Evolutionary conservation across 345 rosid genomes (phyloP), one percentile per base, ranked within the genome.

Genomic region (Populus alba): DNA sequence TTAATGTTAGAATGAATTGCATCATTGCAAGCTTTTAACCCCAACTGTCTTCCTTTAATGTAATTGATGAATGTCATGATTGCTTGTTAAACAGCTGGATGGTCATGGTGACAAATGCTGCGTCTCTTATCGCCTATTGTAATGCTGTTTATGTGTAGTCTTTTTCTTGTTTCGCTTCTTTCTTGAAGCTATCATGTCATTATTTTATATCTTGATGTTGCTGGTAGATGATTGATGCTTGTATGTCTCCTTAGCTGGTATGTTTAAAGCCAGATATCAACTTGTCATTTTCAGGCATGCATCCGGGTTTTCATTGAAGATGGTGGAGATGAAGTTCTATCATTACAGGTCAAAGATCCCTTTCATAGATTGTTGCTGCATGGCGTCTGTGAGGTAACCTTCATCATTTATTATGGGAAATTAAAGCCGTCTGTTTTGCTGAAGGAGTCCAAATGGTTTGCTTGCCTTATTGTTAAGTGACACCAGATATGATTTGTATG

Each of bases 301-400:
- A 71, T 95, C 66, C 87, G 92, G 73, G 80, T 87, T 22, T 93
- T 92, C 84, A 82, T 93, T 63, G 81, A 80, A 47, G 92, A 87
- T 71, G 81, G 87, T 18, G 74, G 73, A 69, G 89, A 86, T 73
- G 92, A 85, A 41, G 86, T 83, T 73, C 96, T 95, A 68, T 81
- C 83, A 33, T 84, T 93, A 43, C 82, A 77, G 80, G 94, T 95
- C 83, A 96, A 91, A 86, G 99, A 95, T 78, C 93, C 98, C 37
- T 95, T 95, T 73, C 98, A 89, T 53, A 85, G 99, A 85, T 86
- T 95, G 85, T 80, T 95, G 82, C 87, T 95, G 79, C 99, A 95
- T 74, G 99, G 97, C 81, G 93, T 93, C 70, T 92, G 98, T 78
- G 98, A 95, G 98, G 98, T 92, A 89, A 75, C 62, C 35, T 65